A percentile compares a stretch with the other conserved stretches of the same genome.
Evolutionary conservation across 495 filamentous ascomycete species (phyloP).

Genomic region (Penicillium diatomitis): DNA sequence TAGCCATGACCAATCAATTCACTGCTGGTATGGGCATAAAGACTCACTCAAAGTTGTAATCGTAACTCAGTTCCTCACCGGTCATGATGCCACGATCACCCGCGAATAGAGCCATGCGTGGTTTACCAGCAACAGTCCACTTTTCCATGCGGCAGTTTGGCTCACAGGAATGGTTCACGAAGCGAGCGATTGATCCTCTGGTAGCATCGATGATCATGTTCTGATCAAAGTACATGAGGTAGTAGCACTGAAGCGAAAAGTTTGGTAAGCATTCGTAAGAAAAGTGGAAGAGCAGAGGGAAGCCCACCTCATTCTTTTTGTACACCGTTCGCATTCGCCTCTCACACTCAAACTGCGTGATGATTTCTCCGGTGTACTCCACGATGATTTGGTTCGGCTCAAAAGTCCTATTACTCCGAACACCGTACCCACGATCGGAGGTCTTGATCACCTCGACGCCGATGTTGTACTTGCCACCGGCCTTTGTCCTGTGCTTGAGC

Average conservation of each 20-base stretch:
- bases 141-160: slow-evolving; percentile 98
- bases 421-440: slow-evolving; percentile 76
- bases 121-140: slow-evolving; percentile 91
- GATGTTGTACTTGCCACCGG: slow-evolving; percentile 73
- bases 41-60: slow-evolving; percentile 90
- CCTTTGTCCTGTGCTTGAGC: slow-evolving; percentile 64
- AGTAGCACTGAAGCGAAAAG: slow-evolving; percentile 61
- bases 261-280: slow-evolving; percentile 5
- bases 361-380: slow-evolving; percentile 96
- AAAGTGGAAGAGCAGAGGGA: background rate
- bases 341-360: slow-evolving; percentile 88
- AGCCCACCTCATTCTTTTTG: slow-evolving; percentile 76
- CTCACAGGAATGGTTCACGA: slow-evolving; percentile 95
- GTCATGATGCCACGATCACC: slow-evolving; percentile 83
- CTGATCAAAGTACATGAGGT: slow-evolving; percentile 96
- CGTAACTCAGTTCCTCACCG: slow-evolving; percentile 95
- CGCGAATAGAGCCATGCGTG: slow-evolving; percentile 94
- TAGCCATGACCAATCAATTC: background rate
- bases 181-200: slow-evolving; percentile 87
- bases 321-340: slow-evolving; percentile 85
- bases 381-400: slow-evolving; percentile 90
- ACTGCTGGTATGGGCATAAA: background rate
- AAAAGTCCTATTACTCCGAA: slow-evolving; percentile 82
- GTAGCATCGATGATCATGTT: slow-evolving; percentile 99
- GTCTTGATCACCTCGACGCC: slow-evolving; percentile 96